Evolutionary conservation across 305 asterid genomes (phyloP).

Genomic region (Fraxinus ornus): DNA sequence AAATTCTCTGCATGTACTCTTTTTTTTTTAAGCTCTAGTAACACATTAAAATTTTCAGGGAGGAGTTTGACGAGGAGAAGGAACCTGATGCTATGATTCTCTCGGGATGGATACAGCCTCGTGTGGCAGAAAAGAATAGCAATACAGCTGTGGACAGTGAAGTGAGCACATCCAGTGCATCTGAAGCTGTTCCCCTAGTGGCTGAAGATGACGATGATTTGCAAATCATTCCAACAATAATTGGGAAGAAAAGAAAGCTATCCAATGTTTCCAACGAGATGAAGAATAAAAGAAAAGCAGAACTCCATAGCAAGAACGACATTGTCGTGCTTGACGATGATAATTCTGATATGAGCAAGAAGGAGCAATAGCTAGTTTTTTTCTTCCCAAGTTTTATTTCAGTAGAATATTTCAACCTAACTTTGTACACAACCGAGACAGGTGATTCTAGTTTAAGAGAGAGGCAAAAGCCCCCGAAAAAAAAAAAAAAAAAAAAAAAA

Average conservation of each 20-base stretch:
- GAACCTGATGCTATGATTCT: conserved; percentile 94
- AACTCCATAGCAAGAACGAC: conserved; percentile 34
- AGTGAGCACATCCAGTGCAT: conserved; percentile 56
- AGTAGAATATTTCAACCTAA: conserved; percentile 32
- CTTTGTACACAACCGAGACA: conserved; percentile 36
- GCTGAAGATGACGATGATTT: conserved; percentile 59
- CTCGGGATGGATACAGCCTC: conserved; percentile 77
- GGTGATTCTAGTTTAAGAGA: conserved; percentile 34
- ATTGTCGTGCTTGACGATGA: conserved; percentile 48
- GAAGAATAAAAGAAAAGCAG: conserved; percentile 40
- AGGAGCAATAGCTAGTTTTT: conserved; percentile 39
- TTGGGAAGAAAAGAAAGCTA: conserved; percentile 74
- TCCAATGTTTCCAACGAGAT: conserved; percentile 40
- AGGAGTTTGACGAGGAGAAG: conserved; percentile 87
- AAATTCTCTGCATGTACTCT: background rate
- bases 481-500: no score
- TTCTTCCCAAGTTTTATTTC: conserved; percentile 14
- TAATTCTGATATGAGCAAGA: conserved; percentile 40
- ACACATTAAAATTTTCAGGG: conserved; percentile 47
- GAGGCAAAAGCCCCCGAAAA: background rate
- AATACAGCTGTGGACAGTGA: conserved; percentile 46
- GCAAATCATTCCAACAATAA: conserved; percentile 37
- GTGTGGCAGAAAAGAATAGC: conserved; percentile 43
- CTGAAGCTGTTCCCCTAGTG: conserved; percentile 37
- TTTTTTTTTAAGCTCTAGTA: conserved; percentile 2